Conservation (phyloP, 1,139 yeast species). For the Debaryomycetaceae sp. region DNA sequence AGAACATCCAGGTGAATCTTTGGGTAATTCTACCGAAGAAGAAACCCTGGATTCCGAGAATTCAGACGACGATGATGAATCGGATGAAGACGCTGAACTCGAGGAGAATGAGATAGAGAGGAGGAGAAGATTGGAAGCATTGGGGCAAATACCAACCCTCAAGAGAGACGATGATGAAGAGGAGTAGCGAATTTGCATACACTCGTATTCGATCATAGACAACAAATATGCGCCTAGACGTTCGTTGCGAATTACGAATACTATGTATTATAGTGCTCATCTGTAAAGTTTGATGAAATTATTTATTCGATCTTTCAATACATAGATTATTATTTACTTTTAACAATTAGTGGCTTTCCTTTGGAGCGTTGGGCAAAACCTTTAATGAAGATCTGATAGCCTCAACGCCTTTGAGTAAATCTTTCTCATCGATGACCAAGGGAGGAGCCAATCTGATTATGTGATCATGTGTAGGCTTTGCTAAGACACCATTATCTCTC, state of each 20-base stretch:
- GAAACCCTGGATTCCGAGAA: neutral
- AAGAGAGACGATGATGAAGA: slow-evolving; percentile 58
- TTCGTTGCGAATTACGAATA: no score
- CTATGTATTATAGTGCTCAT: no score
- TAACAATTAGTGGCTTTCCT: slow-evolving; percentile 32
- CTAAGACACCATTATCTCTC: slow-evolving; percentile 86
- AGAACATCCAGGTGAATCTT: slow-evolving; percentile 17
- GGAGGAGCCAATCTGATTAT: slow-evolving; percentile 97
- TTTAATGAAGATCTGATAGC: slow-evolving; percentile 62
- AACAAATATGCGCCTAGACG: neutral
- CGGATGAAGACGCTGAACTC: slow-evolving; percentile 18
- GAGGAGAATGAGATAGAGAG: slow-evolving; percentile 71
- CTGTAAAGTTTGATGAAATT: no score
- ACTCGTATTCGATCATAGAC: neutral
- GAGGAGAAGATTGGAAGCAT: slow-evolving; percentile 75
- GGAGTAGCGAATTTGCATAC: slow-evolving; percentile 20
- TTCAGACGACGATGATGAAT: slow-evolving; percentile 9
- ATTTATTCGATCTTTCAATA: no score
- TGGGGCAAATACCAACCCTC: slow-evolving; percentile 49
- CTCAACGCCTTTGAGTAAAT: slow-evolving; percentile 75
- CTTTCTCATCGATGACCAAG: slow-evolving; percentile 83
- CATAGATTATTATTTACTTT: neutral
- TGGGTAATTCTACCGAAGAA: slow-evolving; percentile 4
- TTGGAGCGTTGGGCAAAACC: slow-evolving; percentile 54
- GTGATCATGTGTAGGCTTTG: slow-evolving; percentile 96